Conservation (phyloP, 2,329 filamentous ascomycete species). For the Colletotrichum tofieldiae region DNA sequence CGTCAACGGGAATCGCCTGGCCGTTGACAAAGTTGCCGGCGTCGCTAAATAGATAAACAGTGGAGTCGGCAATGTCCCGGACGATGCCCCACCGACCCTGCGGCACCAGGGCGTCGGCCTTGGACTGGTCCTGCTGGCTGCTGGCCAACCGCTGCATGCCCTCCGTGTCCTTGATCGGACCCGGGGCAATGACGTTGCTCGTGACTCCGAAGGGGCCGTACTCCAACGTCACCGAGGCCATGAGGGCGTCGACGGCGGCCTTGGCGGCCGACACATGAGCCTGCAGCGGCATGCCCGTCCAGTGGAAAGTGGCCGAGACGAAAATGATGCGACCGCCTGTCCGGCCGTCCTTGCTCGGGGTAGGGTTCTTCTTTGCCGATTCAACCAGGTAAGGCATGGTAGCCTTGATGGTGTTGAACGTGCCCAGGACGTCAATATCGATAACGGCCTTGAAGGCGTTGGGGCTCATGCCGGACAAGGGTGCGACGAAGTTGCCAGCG, state of each 20-base stretch:
- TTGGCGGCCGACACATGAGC: constrained; percentile 94
- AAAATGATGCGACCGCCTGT: constrained; percentile 90
- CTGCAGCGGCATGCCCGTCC: constrained; percentile 87
- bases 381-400: constrained; percentile 85
- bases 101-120: constrained; percentile 70
- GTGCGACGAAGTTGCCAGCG: constrained; percentile 94
- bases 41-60: constrained; percentile 89
- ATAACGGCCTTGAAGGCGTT: constrained; percentile 97
- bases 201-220: constrained; percentile 90
- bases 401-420: constrained; percentile 95
- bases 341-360: constrained; percentile 71
- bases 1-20: constrained; percentile 82
- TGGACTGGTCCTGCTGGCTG: constrained; percentile 51
- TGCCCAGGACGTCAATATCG: constrained; percentile 95
- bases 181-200: constrained; percentile 90
- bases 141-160: constrained; percentile 77
- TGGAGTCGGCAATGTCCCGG: constrained; percentile 93
- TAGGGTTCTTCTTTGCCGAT: constrained; percentile 78
- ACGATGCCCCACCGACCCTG: constrained; percentile 83
- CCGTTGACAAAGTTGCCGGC: constrained; percentile 91
- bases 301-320: constrained; percentile 92
- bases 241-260: constrained; percentile 89
- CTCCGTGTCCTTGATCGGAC: constrained; percentile 89
- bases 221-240: constrained; percentile 85
- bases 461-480: constrained; percentile 83